Conservation (phyloP, 495 filamentous ascomycete genomes). For the Hypomontagnella submonticulosa region DNA sequence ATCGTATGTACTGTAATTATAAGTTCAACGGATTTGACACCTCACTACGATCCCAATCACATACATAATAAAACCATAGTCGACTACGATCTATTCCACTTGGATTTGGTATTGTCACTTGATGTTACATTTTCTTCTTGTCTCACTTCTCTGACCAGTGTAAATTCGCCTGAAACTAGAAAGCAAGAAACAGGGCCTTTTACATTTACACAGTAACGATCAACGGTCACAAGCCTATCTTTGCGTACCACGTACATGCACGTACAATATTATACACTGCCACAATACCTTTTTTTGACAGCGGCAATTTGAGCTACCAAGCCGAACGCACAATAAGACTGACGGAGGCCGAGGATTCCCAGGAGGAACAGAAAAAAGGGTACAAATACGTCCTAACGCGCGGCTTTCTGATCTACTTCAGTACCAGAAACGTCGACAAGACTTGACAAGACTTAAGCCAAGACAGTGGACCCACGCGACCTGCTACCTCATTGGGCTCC, state of each 20-base stretch:
- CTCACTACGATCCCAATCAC: no score
- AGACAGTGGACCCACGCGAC: slow-evolving; percentile 41
- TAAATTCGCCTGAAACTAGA: background rate
- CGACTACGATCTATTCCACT: no score
- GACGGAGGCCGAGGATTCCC: slow-evolving; percentile 9
- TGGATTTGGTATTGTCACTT: no score
- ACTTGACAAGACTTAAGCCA: slow-evolving; percentile 22
- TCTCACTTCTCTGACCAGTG: background rate
- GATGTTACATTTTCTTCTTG: background rate
- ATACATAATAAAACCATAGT: no score
- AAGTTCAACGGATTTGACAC: no score
- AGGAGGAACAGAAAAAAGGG: slow-evolving; percentile 3
- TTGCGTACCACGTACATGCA: background rate
- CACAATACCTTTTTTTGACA: slow-evolving; percentile 26
- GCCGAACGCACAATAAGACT: slow-evolving; percentile 1
- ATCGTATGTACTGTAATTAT: no score
- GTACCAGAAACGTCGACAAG: slow-evolving; percentile 5
- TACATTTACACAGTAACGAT: no score
- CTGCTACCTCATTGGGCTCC: slow-evolving; percentile 33
- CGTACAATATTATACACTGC: slow-evolving; percentile 15
- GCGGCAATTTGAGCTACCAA: slow-evolving; percentile 19
- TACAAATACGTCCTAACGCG: slow-evolving; percentile 21
- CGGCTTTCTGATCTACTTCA: slow-evolving; percentile 18
- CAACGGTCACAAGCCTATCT: background rate
- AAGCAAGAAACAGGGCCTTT: background rate